Conservation (phyloP, 2,329 filamentous ascomycete species). For the Diaporthe sp. region DNA sequence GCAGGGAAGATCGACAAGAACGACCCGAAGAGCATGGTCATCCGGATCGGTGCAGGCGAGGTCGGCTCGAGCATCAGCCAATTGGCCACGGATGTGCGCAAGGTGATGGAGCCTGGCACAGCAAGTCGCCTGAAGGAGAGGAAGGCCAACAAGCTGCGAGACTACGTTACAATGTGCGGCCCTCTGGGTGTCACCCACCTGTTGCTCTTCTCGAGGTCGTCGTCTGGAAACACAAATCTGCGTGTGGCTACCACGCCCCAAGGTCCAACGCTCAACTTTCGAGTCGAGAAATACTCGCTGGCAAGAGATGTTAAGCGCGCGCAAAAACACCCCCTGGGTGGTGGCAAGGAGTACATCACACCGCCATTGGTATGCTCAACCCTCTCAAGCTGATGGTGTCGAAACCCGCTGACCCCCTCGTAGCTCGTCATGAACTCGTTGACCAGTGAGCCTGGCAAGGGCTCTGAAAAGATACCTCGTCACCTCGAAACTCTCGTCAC, state of each 20-base stretch:
- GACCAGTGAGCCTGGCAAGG: conserved; percentile 71
- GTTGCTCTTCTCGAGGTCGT: conserved; percentile 91
- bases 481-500: conserved; percentile 94
- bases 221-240: conserved; percentile 91
- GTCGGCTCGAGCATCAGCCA: conserved; percentile 93
- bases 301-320: conserved; percentile 90
- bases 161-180: conserved; percentile 96
- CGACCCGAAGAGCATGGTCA: conserved; percentile 96
- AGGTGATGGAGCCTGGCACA: conserved; percentile 96
- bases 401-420: conserved; percentile 44
- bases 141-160: conserved; percentile 86
- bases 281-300: conserved; percentile 94
- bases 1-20: conserved; percentile 73
- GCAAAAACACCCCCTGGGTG: conserved; percentile 84
- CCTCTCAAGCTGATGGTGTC: not conserved
- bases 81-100: conserved; percentile 89
- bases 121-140: conserved; percentile 91
- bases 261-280: conserved; percentile 93
- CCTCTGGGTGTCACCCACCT: conserved; percentile 94
- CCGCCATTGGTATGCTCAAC: conserved; percentile 77
- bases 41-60: conserved; percentile 93
- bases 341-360: conserved; percentile 86
- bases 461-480: conserved; percentile 82
- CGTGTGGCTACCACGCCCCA: conserved; percentile 88
- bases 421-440: conserved; percentile 99